Evolutionary conservation across 2,329 filamentous ascomycete species (phyloP).

Genomic region (Alternaria sp.): DNA sequence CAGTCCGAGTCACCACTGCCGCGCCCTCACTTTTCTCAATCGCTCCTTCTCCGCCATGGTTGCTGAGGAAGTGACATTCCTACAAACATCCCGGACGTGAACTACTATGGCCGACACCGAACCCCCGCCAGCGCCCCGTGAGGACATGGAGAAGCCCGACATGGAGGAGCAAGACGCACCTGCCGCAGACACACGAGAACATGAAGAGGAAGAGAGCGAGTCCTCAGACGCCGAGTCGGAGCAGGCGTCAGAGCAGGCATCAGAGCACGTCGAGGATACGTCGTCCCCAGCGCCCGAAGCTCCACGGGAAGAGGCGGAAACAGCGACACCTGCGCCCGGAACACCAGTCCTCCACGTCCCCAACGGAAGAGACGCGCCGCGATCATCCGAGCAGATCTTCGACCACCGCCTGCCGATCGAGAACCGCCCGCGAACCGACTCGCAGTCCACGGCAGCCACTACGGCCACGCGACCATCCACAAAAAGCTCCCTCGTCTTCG

Average conservation of each 20-base stretch:
- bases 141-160: constrained; percentile 9
- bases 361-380: constrained; percentile 36
- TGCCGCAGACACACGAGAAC: neutral
- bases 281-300: constrained; percentile 20
- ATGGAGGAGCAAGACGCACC: neutral
- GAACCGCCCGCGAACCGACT: constrained; percentile 62
- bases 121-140: constrained; percentile 16
- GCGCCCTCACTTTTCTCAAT: constrained; percentile 7
- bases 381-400: constrained; percentile 44
- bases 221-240: constrained; percentile 25
- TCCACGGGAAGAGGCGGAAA: constrained; percentile 24
- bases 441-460: constrained; percentile 61
- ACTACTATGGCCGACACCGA: constrained; percentile 46
- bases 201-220: constrained; percentile 9
- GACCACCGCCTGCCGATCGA: constrained; percentile 37
- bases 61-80: constrained; percentile 25
- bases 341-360: constrained; percentile 36
- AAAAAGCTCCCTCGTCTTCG: constrained; percentile 94
- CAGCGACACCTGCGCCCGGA: constrained; percentile 26
- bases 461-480: constrained; percentile 64
- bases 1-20: constrained; percentile 8
- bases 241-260: constrained; percentile 20
- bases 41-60: constrained; percentile 33
- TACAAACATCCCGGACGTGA: constrained; percentile 18
- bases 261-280: constrained; percentile 14